Percentiles rank a stretch among this genome's conserved stretches.
Conservation (phyloP, 140 eudicot species). For the Cichorium intybus region DNA sequence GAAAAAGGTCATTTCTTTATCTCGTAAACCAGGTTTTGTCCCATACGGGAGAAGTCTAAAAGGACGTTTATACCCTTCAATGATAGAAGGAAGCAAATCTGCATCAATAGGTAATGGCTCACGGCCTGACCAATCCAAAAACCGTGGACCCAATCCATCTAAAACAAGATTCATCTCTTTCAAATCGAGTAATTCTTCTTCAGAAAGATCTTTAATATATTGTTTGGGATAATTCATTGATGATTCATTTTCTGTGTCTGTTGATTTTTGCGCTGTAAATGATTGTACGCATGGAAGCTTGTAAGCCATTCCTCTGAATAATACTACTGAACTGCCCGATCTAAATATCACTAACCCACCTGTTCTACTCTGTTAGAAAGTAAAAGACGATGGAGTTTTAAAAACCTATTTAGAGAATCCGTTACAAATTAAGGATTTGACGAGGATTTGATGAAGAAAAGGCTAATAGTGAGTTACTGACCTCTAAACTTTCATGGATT, state of each 20-base stretch:
- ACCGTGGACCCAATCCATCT: constrained; percentile 85
- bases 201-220: constrained; percentile 43
- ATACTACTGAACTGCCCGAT: constrained; percentile 79
- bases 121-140: constrained; percentile 82
- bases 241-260: constrained; percentile 23
- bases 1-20: constrained; percentile 63
- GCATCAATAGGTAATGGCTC: constrained; percentile 95
- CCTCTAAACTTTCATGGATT: constrained; percentile 89
- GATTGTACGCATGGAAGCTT: constrained; percentile 79
- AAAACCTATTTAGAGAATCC: background rate
- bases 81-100: constrained; percentile 78
- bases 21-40: constrained; percentile 46
- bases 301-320: constrained; percentile 83
- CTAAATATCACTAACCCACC: constrained; percentile 95
- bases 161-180: constrained; percentile 59
- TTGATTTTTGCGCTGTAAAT: constrained; percentile 35
- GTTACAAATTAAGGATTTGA: background rate
- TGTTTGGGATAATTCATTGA: constrained; percentile 29
- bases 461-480: constrained; percentile 21
- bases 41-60: constrained; percentile 87
- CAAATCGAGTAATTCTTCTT: constrained; percentile 59
- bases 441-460: background rate
- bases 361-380: constrained; percentile 65
- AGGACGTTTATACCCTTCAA: constrained; percentile 75
- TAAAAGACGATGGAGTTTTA: constrained; percentile 9